Evolutionary conservation across 2,329 filamentous ascomycete species (phyloP).

Genomic region (Penicillium vulpinum): DNA sequence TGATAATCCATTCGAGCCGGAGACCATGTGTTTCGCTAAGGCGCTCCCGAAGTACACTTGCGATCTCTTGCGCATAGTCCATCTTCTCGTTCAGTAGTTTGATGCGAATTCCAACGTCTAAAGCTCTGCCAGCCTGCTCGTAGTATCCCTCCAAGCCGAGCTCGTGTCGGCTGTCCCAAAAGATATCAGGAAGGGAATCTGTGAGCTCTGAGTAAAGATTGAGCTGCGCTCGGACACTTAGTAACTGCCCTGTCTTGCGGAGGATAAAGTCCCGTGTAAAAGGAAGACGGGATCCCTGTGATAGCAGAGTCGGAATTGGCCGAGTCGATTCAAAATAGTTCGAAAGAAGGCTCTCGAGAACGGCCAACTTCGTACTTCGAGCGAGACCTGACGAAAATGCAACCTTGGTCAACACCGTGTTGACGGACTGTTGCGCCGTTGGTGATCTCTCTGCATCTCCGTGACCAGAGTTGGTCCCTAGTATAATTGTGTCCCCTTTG

Average conservation of each 20-base stretch:
- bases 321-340: constrained; percentile 86
- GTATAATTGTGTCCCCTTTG: constrained; percentile 81
- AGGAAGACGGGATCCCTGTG: constrained; percentile 62
- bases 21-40: constrained; percentile 88
- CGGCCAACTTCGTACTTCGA: constrained; percentile 87
- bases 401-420: constrained; percentile 82
- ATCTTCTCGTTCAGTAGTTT: constrained; percentile 93
- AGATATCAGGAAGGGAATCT: constrained; percentile 90
- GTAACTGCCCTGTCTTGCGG: constrained; percentile 87
- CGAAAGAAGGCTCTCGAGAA: constrained; percentile 78
- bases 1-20: constrained; percentile 92
- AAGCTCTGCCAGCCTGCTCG: constrained; percentile 82
- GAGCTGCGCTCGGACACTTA: constrained; percentile 84
- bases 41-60: constrained; percentile 81
- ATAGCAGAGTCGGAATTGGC: constrained; percentile 75
- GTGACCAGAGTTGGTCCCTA: constrained; percentile 67
- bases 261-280: constrained; percentile 77
- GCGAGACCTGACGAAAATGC: constrained; percentile 95
- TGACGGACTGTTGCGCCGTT: constrained; percentile 43
- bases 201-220: constrained; percentile 98
- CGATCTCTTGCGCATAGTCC: constrained; percentile 96
- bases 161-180: constrained; percentile 91
- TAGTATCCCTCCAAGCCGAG: constrained; percentile 92
- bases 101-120: constrained; percentile 90
- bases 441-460: constrained; percentile 23